Conservation (phyloP, 768 basidiomycete genomes). For the Tricholoma hemisulphureum region DNA sequence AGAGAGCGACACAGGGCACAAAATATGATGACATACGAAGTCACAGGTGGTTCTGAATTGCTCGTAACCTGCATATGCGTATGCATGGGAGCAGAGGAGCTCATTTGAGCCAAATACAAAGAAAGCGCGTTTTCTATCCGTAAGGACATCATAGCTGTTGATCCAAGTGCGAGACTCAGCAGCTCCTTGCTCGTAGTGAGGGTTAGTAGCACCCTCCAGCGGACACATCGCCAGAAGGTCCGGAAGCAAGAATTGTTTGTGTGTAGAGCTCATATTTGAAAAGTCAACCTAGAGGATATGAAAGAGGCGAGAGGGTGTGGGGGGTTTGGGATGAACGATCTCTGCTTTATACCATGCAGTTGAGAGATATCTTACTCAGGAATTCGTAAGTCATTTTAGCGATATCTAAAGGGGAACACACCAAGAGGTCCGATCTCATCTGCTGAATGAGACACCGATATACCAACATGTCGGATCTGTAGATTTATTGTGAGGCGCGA, state of each 20-base stretch:
- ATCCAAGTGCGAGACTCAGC: constrained; percentile 63
- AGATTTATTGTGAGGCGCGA: constrained; percentile 33
- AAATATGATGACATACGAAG: constrained; percentile 41
- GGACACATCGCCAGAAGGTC: constrained; percentile 53
- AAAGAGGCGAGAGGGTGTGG: background rate
- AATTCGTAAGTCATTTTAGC: constrained; percentile 8
- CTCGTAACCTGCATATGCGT: constrained; percentile 55
- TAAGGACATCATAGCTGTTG: constrained; percentile 57
- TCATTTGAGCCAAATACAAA: constrained; percentile 62
- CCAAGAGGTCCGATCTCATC: constrained; percentile 34
- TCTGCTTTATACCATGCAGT: background rate
- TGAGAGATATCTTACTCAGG: constrained; percentile 6
- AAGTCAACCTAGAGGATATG: constrained; percentile 3
- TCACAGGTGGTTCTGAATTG: constrained; percentile 61
- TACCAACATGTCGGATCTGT: constrained; percentile 31
- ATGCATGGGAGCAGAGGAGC: constrained; percentile 60
- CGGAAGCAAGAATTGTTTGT: constrained; percentile 49
- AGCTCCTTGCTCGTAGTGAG: constrained; percentile 53
- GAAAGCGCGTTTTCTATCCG: constrained; percentile 60
- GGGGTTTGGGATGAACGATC: constrained; percentile 1
- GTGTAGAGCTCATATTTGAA: constrained; percentile 19
- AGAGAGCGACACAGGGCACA: constrained; percentile 1
- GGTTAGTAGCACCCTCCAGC: constrained; percentile 49
- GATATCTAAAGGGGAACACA: constrained; percentile 22
- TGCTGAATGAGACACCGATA: constrained; percentile 18